Evolutionary conservation across 441 rosid genomes (phyloP), one percentile per base, ranked within the genome.

Genomic region (Adansonia grandidieri): DNA sequence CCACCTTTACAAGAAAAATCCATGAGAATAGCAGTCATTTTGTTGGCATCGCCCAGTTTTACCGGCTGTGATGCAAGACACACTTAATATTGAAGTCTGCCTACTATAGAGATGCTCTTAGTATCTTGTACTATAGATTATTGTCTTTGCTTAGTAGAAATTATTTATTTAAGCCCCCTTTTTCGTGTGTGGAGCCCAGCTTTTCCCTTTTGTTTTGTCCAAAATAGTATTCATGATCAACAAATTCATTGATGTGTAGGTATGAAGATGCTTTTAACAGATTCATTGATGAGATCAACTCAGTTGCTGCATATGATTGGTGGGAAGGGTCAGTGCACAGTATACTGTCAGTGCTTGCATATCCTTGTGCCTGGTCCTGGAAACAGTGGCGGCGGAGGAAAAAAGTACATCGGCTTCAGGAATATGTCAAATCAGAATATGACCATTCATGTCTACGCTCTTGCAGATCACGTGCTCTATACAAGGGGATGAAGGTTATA

Each of bases 321-420:
- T 96, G 99, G 99, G 99, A 96, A 87, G 99, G 99, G 79, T 94
- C 99, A 54, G 90, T 94, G 54, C 98, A 94, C 83, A 92, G 97
- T 84, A 96, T 96, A 80, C 92, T 96, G 28, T 88, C 96, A 74
- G 85, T 94, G 80, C 92, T 96, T 78, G 98, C 98, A 80, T 90
- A 93, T 84, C 99, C 99, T 80, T 93, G 95, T 77, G 96, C 98
- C 78, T 96, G 99, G 98, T 96, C 99, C 28, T 96, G 99, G 99
- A 94, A 94, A 81, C 98, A 96, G 77, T 96, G 98, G 98, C 89
- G 98, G 32, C 87, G 91, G 76, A 93, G 93, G 84, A 93, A 86
- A 75, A 94, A 96, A 85, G 85, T 96, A 82, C 97, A 91, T 78
- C 92, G 98, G 72, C 95, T 96, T 84, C 98, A 93, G 85, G 98